phyloP scores from a whole-genome alignment of 2,329 filamentous ascomycete genomes.

The Eutypella sp. region DNA sequence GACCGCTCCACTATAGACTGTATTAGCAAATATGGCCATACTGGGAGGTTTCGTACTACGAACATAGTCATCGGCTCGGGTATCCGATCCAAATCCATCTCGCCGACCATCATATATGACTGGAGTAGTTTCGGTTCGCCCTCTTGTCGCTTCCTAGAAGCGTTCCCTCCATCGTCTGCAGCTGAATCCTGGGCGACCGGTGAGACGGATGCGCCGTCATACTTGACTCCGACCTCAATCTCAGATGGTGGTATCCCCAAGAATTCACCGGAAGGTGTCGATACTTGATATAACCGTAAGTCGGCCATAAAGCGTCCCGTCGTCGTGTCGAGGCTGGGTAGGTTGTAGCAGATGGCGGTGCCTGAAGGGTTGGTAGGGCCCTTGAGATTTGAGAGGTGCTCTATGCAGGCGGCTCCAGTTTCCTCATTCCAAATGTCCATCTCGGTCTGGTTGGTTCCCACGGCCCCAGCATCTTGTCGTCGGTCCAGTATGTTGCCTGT shows the following conservation, averaged over 20 bases:
- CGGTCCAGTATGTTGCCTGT: constrained; percentile 12
- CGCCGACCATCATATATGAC: constrained; percentile 63
- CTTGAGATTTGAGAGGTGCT: constrained; percentile 49
- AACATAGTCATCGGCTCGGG: constrained; percentile 55
- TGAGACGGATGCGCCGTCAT: constrained; percentile 49
- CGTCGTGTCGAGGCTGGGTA: constrained; percentile 62
- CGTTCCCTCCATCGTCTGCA: constrained; percentile 14
- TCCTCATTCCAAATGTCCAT: constrained; percentile 50
- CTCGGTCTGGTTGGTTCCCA: constrained; percentile 36
- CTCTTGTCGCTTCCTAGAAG: constrained; percentile 15
- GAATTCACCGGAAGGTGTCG: constrained; percentile 51
- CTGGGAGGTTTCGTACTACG: constrained; percentile 25
- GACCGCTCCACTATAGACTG: constrained; percentile 39
- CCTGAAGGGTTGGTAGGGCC: constrained; percentile 68
- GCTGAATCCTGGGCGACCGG: constrained; percentile 30
- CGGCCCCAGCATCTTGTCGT: constrained; percentile 11
- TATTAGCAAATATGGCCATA: not conserved
- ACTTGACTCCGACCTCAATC: constrained; percentile 51
- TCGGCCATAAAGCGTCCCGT: constrained; percentile 74
- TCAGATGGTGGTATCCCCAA: constrained; percentile 45
- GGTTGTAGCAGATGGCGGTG: constrained; percentile 76
- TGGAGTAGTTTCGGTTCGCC: constrained; percentile 45
- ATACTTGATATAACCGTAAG: constrained; percentile 67
- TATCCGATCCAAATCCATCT: constrained; percentile 57
- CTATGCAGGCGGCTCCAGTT: constrained; percentile 55